A percentile compares a stretch with the other conserved stretches of the same genome.
Evolutionary conservation across 1,284 basidiomycete genomes (phyloP).

Genomic region (Boletus smithii): DNA sequence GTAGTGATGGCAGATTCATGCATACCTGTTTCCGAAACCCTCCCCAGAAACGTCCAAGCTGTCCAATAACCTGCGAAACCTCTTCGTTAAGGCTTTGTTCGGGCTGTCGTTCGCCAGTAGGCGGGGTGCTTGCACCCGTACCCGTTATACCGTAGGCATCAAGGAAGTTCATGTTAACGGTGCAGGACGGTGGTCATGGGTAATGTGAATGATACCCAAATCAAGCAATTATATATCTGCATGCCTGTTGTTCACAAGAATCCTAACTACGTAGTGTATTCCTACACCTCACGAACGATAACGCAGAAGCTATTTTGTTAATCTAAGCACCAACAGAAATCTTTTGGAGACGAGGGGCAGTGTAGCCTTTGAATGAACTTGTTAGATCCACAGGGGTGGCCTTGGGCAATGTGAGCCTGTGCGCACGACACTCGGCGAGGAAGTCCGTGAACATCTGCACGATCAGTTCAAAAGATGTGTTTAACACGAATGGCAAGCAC

Average conservation of each 20-base stretch:
- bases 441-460: conserved; percentile 90
- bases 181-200: background rate
- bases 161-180: conserved; percentile 63
- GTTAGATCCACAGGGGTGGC: conserved; percentile 7
- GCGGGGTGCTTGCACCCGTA: conserved; percentile 46
- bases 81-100: conserved; percentile 79
- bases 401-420: conserved; percentile 37
- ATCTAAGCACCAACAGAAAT: conserved; percentile 23
- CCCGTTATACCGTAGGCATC: conserved; percentile 57
- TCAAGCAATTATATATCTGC: conserved; percentile 10
- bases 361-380: conserved; percentile 4
- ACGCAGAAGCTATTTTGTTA: background rate
- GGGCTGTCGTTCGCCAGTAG: conserved; percentile 37
- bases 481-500: conserved; percentile 14
- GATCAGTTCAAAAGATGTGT: conserved; percentile 3
- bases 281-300: background rate
- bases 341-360: conserved; percentile 5
- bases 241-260: background rate
- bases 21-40: conserved; percentile 83
- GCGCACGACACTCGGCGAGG: conserved; percentile 71
- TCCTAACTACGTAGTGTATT: conserved; percentile 5
- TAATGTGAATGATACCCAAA: conserved; percentile 4
- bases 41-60: conserved; percentile 85
- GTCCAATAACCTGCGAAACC: conserved; percentile 80
- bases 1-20: conserved; percentile 1